Percentiles rank a stretch among this genome's conserved stretches.
Evolutionary conservation across 441 rosid species (phyloP).

Genomic region (Mallotus japonicus): DNA sequence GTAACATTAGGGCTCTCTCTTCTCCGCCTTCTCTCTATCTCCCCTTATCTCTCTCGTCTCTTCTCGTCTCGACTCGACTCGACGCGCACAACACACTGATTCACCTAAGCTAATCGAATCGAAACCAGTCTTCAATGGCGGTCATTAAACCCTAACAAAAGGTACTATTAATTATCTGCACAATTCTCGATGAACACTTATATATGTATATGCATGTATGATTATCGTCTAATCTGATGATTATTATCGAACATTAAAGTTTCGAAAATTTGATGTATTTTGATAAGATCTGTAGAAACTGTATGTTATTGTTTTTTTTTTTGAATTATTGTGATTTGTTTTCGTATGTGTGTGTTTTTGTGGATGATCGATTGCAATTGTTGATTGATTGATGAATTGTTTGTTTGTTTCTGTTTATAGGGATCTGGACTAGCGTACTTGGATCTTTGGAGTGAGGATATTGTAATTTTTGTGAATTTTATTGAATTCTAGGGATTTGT

Average conservation of each 20-base stretch:
- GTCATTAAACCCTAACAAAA: slow-evolving; percentile 26
- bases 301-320: neutral
- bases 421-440: slow-evolving; percentile 1
- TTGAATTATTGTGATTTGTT: too few species aligned
- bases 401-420: neutral
- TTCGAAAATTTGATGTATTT: neutral
- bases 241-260: too few species aligned
- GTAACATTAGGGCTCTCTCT: slow-evolving; percentile 22
- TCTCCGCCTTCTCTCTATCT: neutral
- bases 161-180: slow-evolving; percentile 21
- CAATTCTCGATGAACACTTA: too few species aligned
- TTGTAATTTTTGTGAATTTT: neutral
- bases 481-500: neutral
- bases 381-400: neutral
- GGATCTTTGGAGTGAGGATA: slow-evolving; percentile 8
- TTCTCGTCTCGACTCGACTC: too few species aligned
- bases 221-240: neutral
- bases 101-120: neutral
- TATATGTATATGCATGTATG: neutral
- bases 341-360: neutral
- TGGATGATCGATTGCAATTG: slow-evolving; percentile 6
- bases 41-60: too few species aligned
- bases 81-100: neutral
- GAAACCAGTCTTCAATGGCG: too few species aligned
- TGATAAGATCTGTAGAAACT: slow-evolving; percentile 21